These are phyloP conservation scores for Plantago elongata DNA, from an alignment of 257 asterid species.

Conservation along the genomic window DNA sequence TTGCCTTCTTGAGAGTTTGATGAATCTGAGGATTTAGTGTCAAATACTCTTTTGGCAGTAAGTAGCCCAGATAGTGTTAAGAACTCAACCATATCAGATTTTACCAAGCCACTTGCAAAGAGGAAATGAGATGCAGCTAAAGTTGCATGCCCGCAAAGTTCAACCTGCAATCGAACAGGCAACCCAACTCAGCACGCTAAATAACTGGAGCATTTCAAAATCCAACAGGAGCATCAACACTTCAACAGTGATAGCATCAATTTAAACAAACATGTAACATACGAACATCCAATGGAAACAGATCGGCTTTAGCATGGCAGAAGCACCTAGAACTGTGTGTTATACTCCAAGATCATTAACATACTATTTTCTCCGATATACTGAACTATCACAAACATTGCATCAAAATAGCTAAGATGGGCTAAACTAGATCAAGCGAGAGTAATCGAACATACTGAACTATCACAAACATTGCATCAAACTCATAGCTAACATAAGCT, in stretches of 20 bases:
- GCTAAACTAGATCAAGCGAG: not conserved
- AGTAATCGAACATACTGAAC: no score
- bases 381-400: not conserved
- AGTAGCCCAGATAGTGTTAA: conserved; percentile 62
- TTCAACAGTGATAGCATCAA: no score
- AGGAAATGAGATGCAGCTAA: conserved; percentile 73
- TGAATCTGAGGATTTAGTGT: conserved; percentile 1
- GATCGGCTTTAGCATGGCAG: no score
- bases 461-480: not conserved
- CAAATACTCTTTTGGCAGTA: conserved; percentile 51
- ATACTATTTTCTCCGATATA: no score
- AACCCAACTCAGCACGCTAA: no score
- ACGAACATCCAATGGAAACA: no score
- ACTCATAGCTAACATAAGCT: not conserved
- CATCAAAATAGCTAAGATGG: not conserved
- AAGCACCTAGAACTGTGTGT: no score
- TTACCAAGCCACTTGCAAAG: conserved; percentile 42
- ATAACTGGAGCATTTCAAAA: no score
- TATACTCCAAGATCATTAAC: no score
- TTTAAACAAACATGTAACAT: no score
- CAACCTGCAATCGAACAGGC: conserved; percentile 41
- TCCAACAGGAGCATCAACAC: no score
- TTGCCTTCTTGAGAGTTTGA: conserved; percentile 3
- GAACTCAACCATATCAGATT: conserved; percentile 56
- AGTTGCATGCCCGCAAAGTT: conserved; percentile 92